These are phyloP conservation scores for Trichophyton verrucosum DNA, from an alignment of 2,329 filamentous ascomycete species.

Conservation along the genomic window DNA sequence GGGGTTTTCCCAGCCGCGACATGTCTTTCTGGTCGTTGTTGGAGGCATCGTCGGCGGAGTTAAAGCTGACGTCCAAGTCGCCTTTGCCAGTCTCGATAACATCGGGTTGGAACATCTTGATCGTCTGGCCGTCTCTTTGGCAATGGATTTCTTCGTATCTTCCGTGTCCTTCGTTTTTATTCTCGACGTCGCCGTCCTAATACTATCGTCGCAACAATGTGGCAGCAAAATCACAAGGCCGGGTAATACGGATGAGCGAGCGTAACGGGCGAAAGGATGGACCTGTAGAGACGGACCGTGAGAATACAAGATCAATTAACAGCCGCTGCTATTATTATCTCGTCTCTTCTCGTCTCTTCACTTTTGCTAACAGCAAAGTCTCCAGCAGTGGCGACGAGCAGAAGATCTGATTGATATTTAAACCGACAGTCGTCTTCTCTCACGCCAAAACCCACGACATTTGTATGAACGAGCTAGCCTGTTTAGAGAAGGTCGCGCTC, in stretches of 20 bases:
- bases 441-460: background rate
- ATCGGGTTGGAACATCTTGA: background rate
- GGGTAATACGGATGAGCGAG: background rate
- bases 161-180: background rate
- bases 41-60: slow-evolving; percentile 10
- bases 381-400: too few relatives aligned
- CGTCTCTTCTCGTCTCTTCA: background rate
- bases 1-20: slow-evolving; percentile 39
- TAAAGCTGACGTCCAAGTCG: slow-evolving; percentile 7
- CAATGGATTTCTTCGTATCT: background rate
- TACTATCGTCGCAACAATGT: background rate
- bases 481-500: background rate
- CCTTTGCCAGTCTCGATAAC: background rate
- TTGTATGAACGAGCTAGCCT: background rate
- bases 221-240: background rate
- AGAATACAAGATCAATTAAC: background rate
- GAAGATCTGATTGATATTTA: background rate
- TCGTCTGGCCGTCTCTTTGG: background rate
- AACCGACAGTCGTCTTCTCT: background rate
- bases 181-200: background rate
- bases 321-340: background rate
- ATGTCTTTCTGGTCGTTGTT: slow-evolving; percentile 26
- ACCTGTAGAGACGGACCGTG: background rate
- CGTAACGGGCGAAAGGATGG: background rate
- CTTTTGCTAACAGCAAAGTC: background rate